phyloP scores from a whole-genome alignment of 495 filamentous ascomycete genomes.

The Terfezia claveryi region DNA sequence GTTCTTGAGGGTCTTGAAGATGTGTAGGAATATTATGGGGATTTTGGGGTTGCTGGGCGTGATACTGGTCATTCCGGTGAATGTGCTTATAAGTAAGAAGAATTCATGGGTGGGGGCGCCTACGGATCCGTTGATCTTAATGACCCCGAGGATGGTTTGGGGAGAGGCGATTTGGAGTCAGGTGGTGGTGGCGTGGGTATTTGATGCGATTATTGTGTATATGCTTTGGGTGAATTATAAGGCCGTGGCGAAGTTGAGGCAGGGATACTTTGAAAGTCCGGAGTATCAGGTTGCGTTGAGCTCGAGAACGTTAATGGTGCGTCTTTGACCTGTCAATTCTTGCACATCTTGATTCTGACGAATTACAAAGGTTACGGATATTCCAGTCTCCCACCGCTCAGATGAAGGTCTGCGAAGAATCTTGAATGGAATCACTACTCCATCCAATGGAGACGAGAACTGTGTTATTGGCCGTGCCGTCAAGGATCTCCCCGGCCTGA shows the following conservation, averaged over 20 bases:
- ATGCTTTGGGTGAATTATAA: constrained; percentile 87
- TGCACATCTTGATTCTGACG: constrained; percentile 1
- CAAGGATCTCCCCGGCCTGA: constrained; percentile 60
- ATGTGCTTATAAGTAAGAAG: constrained; percentile 25
- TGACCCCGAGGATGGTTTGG: constrained; percentile 34
- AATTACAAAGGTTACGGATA: constrained; percentile 47
- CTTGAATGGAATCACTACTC: constrained; percentile 8
- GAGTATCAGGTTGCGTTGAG: constrained; percentile 82
- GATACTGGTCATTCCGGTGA: constrained; percentile 62
- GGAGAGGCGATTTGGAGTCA: constrained; percentile 51
- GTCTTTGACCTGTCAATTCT: constrained; percentile 2
- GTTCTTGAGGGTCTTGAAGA: constrained; percentile 68
- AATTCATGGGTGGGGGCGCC: background rate
- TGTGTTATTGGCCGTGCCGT: constrained; percentile 68
- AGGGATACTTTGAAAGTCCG: constrained; percentile 60
- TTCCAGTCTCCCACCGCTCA: constrained; percentile 45
- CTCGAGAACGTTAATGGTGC: constrained; percentile 70
- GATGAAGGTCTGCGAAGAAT: constrained; percentile 54
- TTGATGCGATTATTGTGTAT: constrained; percentile 49
- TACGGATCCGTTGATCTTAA: constrained; percentile 22
- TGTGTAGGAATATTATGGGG: constrained; percentile 83
- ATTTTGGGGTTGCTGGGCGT: constrained; percentile 51
- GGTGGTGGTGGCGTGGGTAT: constrained; percentile 56
- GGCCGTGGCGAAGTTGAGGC: constrained; percentile 43
- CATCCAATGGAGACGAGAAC: constrained; percentile 15